A percentile compares a stretch with the other conserved stretches of the same genome.
Conservation (phyloP, 2,329 filamentous ascomycete species). For the Ophiostoma fasciatum region DNA sequence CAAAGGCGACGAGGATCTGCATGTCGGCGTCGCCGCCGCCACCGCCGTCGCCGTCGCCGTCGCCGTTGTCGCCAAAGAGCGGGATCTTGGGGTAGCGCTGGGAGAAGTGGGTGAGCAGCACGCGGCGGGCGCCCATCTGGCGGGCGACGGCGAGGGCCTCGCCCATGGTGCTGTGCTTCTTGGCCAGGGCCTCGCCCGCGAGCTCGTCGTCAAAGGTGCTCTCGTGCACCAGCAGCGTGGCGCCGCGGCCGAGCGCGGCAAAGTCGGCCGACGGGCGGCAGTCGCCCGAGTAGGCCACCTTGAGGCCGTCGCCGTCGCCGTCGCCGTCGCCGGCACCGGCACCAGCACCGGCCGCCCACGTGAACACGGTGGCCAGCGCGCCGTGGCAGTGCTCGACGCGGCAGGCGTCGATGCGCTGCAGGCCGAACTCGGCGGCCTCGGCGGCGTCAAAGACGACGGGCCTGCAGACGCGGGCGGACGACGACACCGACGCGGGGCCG, state of each 20-base stretch:
- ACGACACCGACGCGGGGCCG: background rate
- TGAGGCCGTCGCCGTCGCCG: conserved; percentile 33
- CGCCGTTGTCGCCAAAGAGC: conserved; percentile 19
- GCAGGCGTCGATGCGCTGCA: conserved; percentile 52
- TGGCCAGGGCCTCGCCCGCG: conserved; percentile 59
- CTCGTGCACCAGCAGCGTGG: conserved; percentile 84
- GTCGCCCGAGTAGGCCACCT: conserved; percentile 86
- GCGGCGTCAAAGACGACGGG: conserved; percentile 20
- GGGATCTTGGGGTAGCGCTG: conserved; percentile 78
- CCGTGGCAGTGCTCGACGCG: conserved; percentile 65
- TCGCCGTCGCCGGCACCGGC: conserved; percentile 20
- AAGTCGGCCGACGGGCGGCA: conserved; percentile 67
- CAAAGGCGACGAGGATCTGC: conserved; percentile 60
- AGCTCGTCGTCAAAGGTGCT: conserved; percentile 90
- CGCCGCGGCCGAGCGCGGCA: conserved; percentile 51
- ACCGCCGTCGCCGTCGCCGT: conserved; percentile 14
- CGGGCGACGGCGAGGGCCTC: conserved; percentile 71
- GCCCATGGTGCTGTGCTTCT: conserved; percentile 78
- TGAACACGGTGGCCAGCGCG: conserved; percentile 61
- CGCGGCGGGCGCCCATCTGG: conserved; percentile 63
- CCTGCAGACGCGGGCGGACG: conserved; percentile 9
- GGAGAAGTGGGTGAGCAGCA: conserved; percentile 86
- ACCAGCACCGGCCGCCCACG: conserved; percentile 65
- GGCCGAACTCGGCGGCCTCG: conserved; percentile 31
- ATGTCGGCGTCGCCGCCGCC: conserved; percentile 29